Base-by-base conservation (phyloP, 192 early-diverging fungal species). In the Chytriomyces sp. region DNA sequence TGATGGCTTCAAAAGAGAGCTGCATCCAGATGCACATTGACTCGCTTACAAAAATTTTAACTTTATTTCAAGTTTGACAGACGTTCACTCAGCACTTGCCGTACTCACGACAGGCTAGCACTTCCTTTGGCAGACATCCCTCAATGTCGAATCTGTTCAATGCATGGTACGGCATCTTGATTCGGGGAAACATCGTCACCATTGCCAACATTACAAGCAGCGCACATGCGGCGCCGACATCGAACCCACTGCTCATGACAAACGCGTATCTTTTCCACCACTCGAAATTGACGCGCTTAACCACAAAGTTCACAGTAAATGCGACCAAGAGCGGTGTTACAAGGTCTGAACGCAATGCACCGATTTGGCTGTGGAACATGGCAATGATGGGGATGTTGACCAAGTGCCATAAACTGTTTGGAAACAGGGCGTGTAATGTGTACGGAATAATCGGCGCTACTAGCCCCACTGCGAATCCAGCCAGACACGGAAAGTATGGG, bases 251-350 rank as follows among this genome's bases (percentile, higher is more conserved):
- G 10, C 82, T 83, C 20, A 89, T 81, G 6, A 89, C 82, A 70
- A 84, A 89, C 20, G 87, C 86, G 61, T 82, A 88, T 45, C 82
- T 75, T 46, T 67, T 78, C 84, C 83, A 91, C 85, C 88, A 89
- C 10, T 45, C 59, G 23, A 76, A 80, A 24, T 80, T 28, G n/a
- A 77, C 73, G 5, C 82, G 74, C 26, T 80, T 77, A 1, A 86
- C 45, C 23, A 85, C 83, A 45, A 57, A 78, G 75, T 86, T 85
- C 10, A 84, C 85, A 18, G 86, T 64, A 24, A 83, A 67, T 18
- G 79, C 85, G 23, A 87, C 62, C 9, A 87, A 50, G 53, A 90
- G 83, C 0, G 84, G 84, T 13, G 83, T 86, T 2, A 84, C 70
- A 35, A 85, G n/a, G 48, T 78, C 77, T 20, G 72, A 74, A 16